phyloP scores from a whole-genome alignment of 2,329 filamentous ascomycete genomes.

The Mollisia scopiformis region DNA sequence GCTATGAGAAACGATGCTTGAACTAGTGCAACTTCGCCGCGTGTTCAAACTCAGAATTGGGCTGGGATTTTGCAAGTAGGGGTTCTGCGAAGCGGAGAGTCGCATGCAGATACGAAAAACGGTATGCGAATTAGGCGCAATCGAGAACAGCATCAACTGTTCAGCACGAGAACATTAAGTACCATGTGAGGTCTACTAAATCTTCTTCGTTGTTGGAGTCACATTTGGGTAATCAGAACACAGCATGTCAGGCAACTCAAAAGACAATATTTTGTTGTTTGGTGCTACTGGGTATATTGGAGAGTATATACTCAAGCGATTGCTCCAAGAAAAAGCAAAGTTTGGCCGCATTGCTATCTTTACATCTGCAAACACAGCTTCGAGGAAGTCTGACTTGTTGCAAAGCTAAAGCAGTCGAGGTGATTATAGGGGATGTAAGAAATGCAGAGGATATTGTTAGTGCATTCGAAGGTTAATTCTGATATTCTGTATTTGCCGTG shows the following conservation, averaged over 20 bases:
- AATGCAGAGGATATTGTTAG: conserved; percentile 53
- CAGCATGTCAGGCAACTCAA: no score
- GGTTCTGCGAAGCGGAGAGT: no score
- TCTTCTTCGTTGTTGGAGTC: no score
- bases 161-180: no score
- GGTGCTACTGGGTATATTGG: conserved; percentile 57
- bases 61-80: no score
- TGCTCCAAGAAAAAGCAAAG: conserved; percentile 46
- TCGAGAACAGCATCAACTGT: no score
- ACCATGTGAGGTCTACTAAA: no score
- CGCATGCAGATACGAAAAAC: no score
- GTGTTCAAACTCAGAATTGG: no score
- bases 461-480: conserved; percentile 50
- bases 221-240: no score
- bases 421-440: conserved; percentile 58
- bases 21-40: neutral
- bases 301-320: conserved; percentile 51
- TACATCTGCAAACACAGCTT: conserved; percentile 55
- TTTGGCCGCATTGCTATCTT: conserved; percentile 57
- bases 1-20: neutral
- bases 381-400: conserved; percentile 52
- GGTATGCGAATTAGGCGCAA: no score
- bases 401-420: conserved; percentile 45
- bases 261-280: conserved; percentile 50
- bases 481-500: neutral